Base-by-base conservation (phyloP, 2,329 filamentous ascomycete species). In the Cladosporium sp. region DNA sequence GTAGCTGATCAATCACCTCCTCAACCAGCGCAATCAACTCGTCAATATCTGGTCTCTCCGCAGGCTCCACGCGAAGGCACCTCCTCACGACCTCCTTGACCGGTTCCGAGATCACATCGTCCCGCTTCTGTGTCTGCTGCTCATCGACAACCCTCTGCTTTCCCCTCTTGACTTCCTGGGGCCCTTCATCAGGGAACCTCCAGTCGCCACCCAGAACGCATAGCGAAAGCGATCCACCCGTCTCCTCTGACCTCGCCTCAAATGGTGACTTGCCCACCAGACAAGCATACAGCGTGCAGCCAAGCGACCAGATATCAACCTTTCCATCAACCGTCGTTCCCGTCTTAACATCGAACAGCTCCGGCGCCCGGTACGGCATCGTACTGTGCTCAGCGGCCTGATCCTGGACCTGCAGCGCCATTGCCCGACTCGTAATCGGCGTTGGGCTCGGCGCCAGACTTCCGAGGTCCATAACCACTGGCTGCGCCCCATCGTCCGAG, bases 271-370 rank as follows among this genome's bases (percentile, higher is more conserved):
- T 97, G 59, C 93, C 93, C 28, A 97, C 89, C 9, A 98, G 79
- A 66, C 93, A 97, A 35, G 93, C 93, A 72, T 95, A 98, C 42
- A 98, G 77, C n/a, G 93, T 97, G 76, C 93, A 97, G 48, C 93
- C 93, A 18, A 98, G 75, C 13, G 89, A 95, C 93, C 93, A 98
- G 59, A 98, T 95, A 70, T 98, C 93, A 38, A 95, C 89, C 68
- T 96, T 96, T 10, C 91, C 95, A 71, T 97, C 93, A 65, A 98
- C 86, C 46, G 89, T 82, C 45, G 86, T 85, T 57, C 89, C 92
- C 3, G 90, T 96, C 73, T 95, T 95, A 53, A 97, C 93, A 69
- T 98, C 93, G 71, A 98, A 98, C 56, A 98, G 84, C 72, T 98
- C 93, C 0, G 93, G 93, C 1, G 93, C 93, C 55, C 93, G 89